Percentiles rank a stretch among this genome's conserved stretches.
Conservation (phyloP, 305 asterid genomes). For the Salvia sclarea region DNA sequence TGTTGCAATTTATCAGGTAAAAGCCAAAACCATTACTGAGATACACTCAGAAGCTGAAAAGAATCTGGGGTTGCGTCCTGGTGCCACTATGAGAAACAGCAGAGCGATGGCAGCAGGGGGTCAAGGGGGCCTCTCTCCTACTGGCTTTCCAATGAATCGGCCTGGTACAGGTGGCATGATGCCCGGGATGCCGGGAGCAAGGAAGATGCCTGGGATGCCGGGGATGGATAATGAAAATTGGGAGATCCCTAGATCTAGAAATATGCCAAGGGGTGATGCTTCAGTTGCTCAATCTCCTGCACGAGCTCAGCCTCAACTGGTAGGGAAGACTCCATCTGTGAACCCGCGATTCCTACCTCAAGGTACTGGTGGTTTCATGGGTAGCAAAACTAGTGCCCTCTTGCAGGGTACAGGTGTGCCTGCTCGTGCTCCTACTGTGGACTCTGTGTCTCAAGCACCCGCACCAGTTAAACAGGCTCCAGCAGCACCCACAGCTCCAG, state of each 20-base stretch:
- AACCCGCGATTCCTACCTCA: conserved; percentile 69
- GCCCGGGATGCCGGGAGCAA: conserved; percentile 92
- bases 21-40: conserved; percentile 86
- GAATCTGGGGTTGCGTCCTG: conserved; percentile 88
- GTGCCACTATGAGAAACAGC: conserved; percentile 71
- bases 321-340: conserved; percentile 52
- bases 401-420: conserved; percentile 44
- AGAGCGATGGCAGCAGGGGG: conserved; percentile 49
- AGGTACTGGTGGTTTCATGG: conserved; percentile 55
- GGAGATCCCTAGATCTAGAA: conserved; percentile 81
- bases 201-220: conserved; percentile 86
- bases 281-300: conserved; percentile 40
- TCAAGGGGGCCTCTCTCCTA: conserved; percentile 57
- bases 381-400: conserved; percentile 66
- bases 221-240: conserved; percentile 72
- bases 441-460: conserved; percentile 40
- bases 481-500: not conserved
- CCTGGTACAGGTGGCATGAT: conserved; percentile 91
- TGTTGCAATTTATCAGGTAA: conserved; percentile 50
- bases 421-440: conserved; percentile 31
- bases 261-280: conserved; percentile 68
- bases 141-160: conserved; percentile 62
- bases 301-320: conserved; percentile 51
- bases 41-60: conserved; percentile 94
- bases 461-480: conserved; percentile 35